These are phyloP conservation scores for Yarrowia yakushimensis DNA, from an alignment of 805 yeast species.

Conservation along the genomic window DNA sequence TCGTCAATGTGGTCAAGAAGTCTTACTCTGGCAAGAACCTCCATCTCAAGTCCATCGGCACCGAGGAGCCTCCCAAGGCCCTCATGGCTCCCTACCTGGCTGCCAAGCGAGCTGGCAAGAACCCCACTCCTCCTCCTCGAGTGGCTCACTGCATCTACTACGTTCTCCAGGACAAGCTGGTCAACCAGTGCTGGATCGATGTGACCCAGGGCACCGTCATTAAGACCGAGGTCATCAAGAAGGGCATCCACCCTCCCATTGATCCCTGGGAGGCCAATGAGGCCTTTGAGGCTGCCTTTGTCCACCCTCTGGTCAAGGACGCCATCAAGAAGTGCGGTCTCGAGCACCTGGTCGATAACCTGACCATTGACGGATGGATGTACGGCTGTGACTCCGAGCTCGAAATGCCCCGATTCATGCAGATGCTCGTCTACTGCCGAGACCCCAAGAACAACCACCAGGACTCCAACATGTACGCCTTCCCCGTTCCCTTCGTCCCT, in stretches of 20 bases:
- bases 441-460: constrained; percentile 49
- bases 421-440: constrained; percentile 74
- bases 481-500: constrained; percentile 73
- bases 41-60: constrained; percentile 37
- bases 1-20: constrained; percentile 33
- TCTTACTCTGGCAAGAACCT: constrained; percentile 35
- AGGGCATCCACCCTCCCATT: constrained; percentile 67
- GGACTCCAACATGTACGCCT: constrained; percentile 46
- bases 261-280: constrained; percentile 61
- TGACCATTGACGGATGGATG: constrained; percentile 79
- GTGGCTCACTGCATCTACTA: constrained; percentile 67
- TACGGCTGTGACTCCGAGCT: constrained; percentile 69
- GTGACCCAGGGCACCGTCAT: constrained; percentile 59
- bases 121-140: constrained; percentile 59
- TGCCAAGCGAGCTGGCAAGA: constrained; percentile 54
- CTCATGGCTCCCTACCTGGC: constrained; percentile 64
- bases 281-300: constrained; percentile 48
- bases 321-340: constrained; percentile 62
- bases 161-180: constrained; percentile 45
- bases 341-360: constrained; percentile 32
- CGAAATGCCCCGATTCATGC: constrained; percentile 44
- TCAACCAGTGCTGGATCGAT: constrained; percentile 71
- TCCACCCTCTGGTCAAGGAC: constrained; percentile 56
- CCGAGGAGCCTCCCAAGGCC: constrained; percentile 70
- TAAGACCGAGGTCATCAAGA: constrained; percentile 52